Evolutionary conservation across 2,329 filamentous ascomycete genomes (phyloP).

Genomic region (Madurella fahalii): DNA sequence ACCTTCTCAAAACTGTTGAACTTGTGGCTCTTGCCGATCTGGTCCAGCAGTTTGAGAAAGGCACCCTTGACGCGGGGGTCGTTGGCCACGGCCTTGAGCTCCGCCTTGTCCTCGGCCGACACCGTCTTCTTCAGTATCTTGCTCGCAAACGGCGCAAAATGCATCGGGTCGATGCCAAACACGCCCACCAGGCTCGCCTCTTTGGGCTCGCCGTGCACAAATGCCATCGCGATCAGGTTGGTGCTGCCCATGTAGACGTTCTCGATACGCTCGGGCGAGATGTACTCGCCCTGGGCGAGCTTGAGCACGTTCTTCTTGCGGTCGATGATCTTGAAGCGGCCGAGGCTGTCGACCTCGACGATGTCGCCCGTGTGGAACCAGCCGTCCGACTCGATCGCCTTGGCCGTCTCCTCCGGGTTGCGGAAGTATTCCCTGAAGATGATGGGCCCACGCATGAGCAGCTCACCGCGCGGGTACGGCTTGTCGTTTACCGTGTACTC

Average conservation of each 20-base stretch:
- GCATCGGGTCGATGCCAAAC: conserved; percentile 80
- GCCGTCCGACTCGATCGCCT: conserved; percentile 77
- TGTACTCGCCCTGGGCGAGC: conserved; percentile 95
- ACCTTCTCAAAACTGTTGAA: conserved; percentile 91
- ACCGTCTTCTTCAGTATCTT: conserved; percentile 70
- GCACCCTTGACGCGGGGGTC: conserved; percentile 70
- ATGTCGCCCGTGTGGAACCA: conserved; percentile 99
- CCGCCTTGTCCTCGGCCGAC: conserved; percentile 58
- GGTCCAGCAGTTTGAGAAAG: conserved; percentile 73
- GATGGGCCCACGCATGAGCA: conserved; percentile 75
- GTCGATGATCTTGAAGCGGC: conserved; percentile 90
- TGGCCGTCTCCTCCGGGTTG: conserved; percentile 81
- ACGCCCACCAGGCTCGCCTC: conserved; percentile 80
- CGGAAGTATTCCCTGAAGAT: conserved; percentile 87
- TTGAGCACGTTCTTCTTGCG: conserved; percentile 99
- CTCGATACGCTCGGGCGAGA: conserved; percentile 94
- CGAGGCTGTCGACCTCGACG: conserved; percentile 74
- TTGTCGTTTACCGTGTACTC: conserved; percentile 86
- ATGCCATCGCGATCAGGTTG: conserved; percentile 72
- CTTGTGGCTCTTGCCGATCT: conserved; percentile 75
- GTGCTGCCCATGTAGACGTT: conserved; percentile 85
- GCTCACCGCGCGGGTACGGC: conserved; percentile 84
- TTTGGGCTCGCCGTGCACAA: conserved; percentile 83
- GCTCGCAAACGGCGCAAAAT: conserved; percentile 76
- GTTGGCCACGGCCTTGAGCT: conserved; percentile 61